Conservation (phyloP, 202 grass and related monocot genomes). For the Carex arenaria region DNA sequence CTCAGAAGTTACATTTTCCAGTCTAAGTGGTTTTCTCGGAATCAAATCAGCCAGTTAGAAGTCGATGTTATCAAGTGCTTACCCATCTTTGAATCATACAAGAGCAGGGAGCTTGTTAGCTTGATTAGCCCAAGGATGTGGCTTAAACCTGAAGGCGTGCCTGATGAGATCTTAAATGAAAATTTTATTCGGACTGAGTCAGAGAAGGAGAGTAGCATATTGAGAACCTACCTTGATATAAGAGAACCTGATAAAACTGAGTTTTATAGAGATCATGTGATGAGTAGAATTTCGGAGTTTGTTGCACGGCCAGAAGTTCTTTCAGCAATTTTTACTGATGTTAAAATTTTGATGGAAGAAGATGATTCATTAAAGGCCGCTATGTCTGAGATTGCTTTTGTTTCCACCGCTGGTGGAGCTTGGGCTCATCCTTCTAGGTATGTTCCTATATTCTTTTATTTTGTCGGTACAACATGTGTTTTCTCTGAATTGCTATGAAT, state of each 20-base stretch:
- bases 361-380: conserved; percentile 42
- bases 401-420: conserved; percentile 59
- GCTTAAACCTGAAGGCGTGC: conserved; percentile 86
- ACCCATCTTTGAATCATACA: conserved; percentile 98
- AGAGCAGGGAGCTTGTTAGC: conserved; percentile 67
- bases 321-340: conserved; percentile 74
- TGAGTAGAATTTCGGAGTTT: conserved; percentile 82
- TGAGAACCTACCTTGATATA: conserved; percentile 64
- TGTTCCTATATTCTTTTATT: conserved; percentile 6
- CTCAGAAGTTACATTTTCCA: conserved; percentile 91
- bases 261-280: conserved; percentile 94
- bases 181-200: conserved; percentile 87
- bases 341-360: conserved; percentile 63
- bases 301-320: conserved; percentile 64
- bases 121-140: conserved; percentile 75
- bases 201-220: conserved; percentile 82
- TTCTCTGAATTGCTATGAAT: background rate
- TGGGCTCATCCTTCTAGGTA: conserved; percentile 88
- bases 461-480: background rate
- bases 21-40: conserved; percentile 93
- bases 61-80: conserved; percentile 62
- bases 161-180: conserved; percentile 78
- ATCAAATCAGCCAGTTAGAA: conserved; percentile 52
- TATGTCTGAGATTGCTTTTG: conserved; percentile 59
- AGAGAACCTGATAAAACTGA: conserved; percentile 74